Evolutionary conservation across 2,329 filamentous ascomycete genomes (phyloP).

Genomic region (Myrmaecium sp.): DNA sequence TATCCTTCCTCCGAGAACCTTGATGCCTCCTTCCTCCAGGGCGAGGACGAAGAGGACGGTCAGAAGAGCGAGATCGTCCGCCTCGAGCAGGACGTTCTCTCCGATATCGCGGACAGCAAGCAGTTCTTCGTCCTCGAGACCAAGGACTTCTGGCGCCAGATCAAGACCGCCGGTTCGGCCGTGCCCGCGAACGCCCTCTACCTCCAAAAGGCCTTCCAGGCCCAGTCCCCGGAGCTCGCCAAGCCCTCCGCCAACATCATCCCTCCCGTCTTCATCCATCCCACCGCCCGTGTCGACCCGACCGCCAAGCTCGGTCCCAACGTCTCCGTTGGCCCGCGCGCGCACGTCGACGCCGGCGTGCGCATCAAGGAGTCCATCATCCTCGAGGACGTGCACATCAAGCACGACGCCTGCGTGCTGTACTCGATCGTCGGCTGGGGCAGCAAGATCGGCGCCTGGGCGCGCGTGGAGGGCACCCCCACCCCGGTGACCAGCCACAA

Average conservation of each 20-base stretch:
- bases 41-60: slow-evolving; percentile 54
- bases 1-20: slow-evolving; percentile 94
- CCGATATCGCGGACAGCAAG: slow-evolving; percentile 89
- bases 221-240: slow-evolving; percentile 63
- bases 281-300: slow-evolving; percentile 74
- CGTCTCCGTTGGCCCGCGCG: slow-evolving; percentile 88
- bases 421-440: slow-evolving; percentile 97
- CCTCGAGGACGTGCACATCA: slow-evolving; percentile 85
- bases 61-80: slow-evolving; percentile 75
- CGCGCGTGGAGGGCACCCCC: slow-evolving; percentile 87
- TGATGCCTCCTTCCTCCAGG: slow-evolving; percentile 46
- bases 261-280: slow-evolving; percentile 88
- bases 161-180: slow-evolving; percentile 95
- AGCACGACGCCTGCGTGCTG: slow-evolving; percentile 87
- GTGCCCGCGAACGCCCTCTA: slow-evolving; percentile 95
- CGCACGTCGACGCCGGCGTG: slow-evolving; percentile 64
- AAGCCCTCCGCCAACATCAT: slow-evolving; percentile 74
- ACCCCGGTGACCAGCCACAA: slow-evolving; percentile 75
- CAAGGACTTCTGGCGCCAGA: slow-evolving; percentile 99
- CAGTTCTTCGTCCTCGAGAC: slow-evolving; percentile 98
- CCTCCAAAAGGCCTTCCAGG: slow-evolving; percentile 83
- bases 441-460: slow-evolving; percentile 93
- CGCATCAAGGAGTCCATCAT: slow-evolving; percentile 94
- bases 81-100: slow-evolving; percentile 90
- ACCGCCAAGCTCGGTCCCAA: slow-evolving; percentile 95